Base-by-base conservation (phyloP, 345 rosid genomes). In the Melastoma malabathricum region DNA sequence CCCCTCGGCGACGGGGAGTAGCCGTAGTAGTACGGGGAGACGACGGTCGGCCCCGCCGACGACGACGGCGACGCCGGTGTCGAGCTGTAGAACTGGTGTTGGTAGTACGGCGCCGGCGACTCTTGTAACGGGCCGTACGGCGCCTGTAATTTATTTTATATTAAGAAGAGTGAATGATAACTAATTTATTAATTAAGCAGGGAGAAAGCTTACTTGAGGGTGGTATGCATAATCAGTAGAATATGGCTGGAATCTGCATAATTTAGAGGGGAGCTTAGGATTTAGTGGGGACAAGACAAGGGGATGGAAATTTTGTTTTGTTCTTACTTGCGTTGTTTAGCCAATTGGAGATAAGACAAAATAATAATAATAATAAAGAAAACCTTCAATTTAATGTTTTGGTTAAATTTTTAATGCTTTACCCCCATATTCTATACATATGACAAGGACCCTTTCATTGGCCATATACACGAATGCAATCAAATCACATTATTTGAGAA, bases 221-320 rank as follows among this genome's bases (percentile, higher is more conserved):
- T 72, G 94, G 75, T 84, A 76, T 27, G 86, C 86, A 62, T 80
- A 88, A 34, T 82, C 92, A 60, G 88, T 72, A 66, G 70, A 57
- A 71, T 82, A 59, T 15, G 76, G 52, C 89, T 87, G 87, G 49
- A 70, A 65, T 58, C 44, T 51, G 47, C 34, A 50, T 39, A 59
- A 66, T 55, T 22, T 48, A 9, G 29, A 38, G 10, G 41, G 41
- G 12, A 34, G 12, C 9, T 34, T 34, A 34, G 41, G 41, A 34
- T 34, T 29, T 34, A 31, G 38, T 31, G 38, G 38, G 38, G 38
- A 31, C 38, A 31, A n/a, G n/a, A n/a, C n/a, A n/a, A n/a, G 38
- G 2, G 38, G 10, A 31, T 5, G 38, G 7, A 34, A 34, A 34
- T 6, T 34, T 1, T 34, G 12, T 34, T 34, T 34, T 34, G 41